A percentile compares a stretch with the other conserved stretches of the same genome.
phyloP scores from a whole-genome alignment of 2,329 filamentous ascomycete genomes.

The Ploettnerulaceae sp. region DNA sequence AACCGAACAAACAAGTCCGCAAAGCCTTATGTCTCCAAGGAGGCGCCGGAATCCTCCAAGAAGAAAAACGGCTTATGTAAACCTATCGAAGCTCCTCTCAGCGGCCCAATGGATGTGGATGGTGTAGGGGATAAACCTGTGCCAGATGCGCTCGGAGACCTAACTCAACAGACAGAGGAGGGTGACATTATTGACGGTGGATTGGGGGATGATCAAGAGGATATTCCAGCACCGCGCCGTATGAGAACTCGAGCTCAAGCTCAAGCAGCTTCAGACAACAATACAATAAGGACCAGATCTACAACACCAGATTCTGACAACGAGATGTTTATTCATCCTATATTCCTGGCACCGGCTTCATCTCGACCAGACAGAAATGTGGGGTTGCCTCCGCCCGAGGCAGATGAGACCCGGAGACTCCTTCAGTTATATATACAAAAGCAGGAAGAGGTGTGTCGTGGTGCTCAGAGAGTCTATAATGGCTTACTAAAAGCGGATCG shows the following conservation, averaged over 20 bases:
- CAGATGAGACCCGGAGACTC: slow-evolving; percentile 70
- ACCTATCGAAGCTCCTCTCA: not conserved
- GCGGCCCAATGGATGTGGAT: not conserved
- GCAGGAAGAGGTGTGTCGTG: slow-evolving; percentile 76
- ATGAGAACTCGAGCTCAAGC: slow-evolving; percentile 53
- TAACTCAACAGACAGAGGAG: slow-evolving; percentile 5
- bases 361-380: slow-evolving; percentile 64
- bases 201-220: slow-evolving; percentile 37
- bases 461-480: slow-evolving; percentile 61
- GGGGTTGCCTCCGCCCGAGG: slow-evolving; percentile 67
- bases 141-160: not conserved
- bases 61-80: not conserved
- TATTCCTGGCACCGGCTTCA: slow-evolving; percentile 62
- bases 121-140: not conserved
- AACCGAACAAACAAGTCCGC: not conserved
- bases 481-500: slow-evolving; percentile 70
- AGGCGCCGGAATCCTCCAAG: not conserved
- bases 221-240: slow-evolving; percentile 42
- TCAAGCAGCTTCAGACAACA: slow-evolving; percentile 39
- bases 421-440: slow-evolving; percentile 77
- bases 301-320: slow-evolving; percentile 41
- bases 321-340: slow-evolving; percentile 63
- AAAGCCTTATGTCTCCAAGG: not conserved
- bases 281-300: slow-evolving; percentile 33
- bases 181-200: slow-evolving; percentile 16